Percentiles rank a stretch among this genome's conserved stretches.
phyloP scores from a whole-genome alignment of 768 basidiomycete species.

The Mycena pura region DNA sequence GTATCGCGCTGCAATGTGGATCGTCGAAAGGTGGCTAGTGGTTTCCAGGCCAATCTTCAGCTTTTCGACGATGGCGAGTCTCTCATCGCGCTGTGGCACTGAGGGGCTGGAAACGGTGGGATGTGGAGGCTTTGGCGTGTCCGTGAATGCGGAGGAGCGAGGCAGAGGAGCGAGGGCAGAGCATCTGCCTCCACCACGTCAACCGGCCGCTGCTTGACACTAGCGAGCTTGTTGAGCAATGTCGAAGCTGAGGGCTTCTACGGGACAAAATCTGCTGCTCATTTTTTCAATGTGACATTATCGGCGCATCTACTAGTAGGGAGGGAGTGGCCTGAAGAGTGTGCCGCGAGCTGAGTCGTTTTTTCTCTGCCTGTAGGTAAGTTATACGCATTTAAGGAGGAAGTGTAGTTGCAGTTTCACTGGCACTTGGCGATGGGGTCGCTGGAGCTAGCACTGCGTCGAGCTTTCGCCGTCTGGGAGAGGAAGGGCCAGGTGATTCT shows the following conservation, averaged over 20 bases:
- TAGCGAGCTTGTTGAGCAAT: slow-evolving; percentile 20
- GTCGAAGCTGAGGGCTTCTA: slow-evolving; percentile 53
- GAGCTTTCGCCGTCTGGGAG: slow-evolving; percentile 48
- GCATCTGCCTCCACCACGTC: slow-evolving; percentile 16
- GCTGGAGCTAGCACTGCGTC: slow-evolving; percentile 50
- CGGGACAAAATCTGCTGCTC: slow-evolving; percentile 3
- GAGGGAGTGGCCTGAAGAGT: slow-evolving; percentile 8
- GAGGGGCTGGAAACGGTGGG: slow-evolving; percentile 1
- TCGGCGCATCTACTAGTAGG: slow-evolving; percentile 17
- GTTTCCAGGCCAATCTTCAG: slow-evolving; percentile 76
- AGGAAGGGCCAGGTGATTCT: slow-evolving; percentile 27
- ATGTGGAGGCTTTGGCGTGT: slow-evolving; percentile 36
- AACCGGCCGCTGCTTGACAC: slow-evolving; percentile 1
- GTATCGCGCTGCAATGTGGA: slow-evolving; percentile 69
- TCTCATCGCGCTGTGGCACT: slow-evolving; percentile 57
- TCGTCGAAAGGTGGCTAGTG: slow-evolving; percentile 76
- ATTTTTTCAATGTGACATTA: neutral
- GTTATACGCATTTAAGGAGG: slow-evolving; percentile 42
- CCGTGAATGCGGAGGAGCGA: slow-evolving; percentile 44
- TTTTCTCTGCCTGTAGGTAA: slow-evolving; percentile 20
- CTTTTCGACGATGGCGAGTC: slow-evolving; percentile 75
- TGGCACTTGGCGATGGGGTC: slow-evolving; percentile 78
- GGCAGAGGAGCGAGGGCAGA: too few relatives aligned
- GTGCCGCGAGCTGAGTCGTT: slow-evolving; percentile 12
- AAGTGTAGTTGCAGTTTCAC: slow-evolving; percentile 41